Evolutionary conservation across 805 yeast genomes (phyloP), one percentile per base, ranked within the genome.

Genomic region (Candida broadrunensis): DNA sequence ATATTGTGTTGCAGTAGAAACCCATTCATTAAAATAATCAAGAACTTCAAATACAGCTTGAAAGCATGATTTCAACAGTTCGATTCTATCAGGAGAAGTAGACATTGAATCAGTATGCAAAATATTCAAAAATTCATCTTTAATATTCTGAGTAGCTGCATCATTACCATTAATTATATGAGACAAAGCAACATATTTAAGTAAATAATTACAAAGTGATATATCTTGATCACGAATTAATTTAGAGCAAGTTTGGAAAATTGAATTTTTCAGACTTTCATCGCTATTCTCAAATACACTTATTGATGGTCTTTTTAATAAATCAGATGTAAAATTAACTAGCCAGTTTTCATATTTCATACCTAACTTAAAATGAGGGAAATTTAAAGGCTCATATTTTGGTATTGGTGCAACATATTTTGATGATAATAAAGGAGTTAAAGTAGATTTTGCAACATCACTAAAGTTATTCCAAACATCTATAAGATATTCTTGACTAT

Each of bases 21-120:
- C 54, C 96, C 97, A 89, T 50, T 85, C 88, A 43, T 82, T 78
- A 46, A 89, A 78, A 54, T 89, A 88, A 53, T 93, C 98, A 20
- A 90, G 63, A 3, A 90, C 80, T 31, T 81, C 79, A 52, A 93
- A 88, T 0, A 89, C 75, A 0, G 88, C 70, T 43, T 85, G 85
- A 51, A 80, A 86, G 48, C 88, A 83, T 33, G 77, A 63, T 49
- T 78, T 79, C 43, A 85, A 56, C 43, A 75, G 77, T 45, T 84
- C 91, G 4, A 61, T 53, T 2, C 78, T 64, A 35, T 80, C 78
- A 21, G 80, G 79, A 14, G 76, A 73, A 15, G 72, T 58, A 2
- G 56, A 48, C 6, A 69, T 65, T 3, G 71, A 52, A 39, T 73
- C 77, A 24, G 73, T 67, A 3, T 73, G 65, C 42, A 90, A 67